Base-by-base conservation (phyloP, 2,329 filamentous ascomycete species). In the Chaetomium strumarium region DNA sequence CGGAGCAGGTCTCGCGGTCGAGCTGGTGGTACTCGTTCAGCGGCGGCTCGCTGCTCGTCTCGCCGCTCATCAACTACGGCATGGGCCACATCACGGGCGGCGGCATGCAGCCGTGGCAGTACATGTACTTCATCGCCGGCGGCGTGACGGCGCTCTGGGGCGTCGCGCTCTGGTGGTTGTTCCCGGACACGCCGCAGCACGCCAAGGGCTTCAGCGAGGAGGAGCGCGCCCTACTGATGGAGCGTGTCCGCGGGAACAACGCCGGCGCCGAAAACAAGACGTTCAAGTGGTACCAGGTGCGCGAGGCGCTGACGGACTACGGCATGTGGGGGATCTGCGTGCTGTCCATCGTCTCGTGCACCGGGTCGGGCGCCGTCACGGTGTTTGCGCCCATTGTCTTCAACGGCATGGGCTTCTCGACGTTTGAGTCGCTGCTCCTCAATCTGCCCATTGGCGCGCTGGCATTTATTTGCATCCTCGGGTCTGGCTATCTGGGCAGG, bases 311-410 rank as follows among this genome's bases (percentile, higher is more conserved):
- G 5, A 14, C 41, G 34, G 60, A 62, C 47, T 40, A 55, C 47
- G 58, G 58, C 54, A 55, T 68, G 39, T 67, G 61, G 47, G 60
- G 63, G 14, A 56, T 63, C 5, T 65, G 62, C 45, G 38, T 61
- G 1, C 53, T 60, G 1, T 61, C 61, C 0, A 55, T 87, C 29
- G 84, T 81, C 67, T 79, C 85, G 60, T 83, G 84, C 16, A 73
- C 88, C 19, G 82, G 84, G 44, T 82, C 87, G 55, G 81, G 83
- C 49, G 85, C 85, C 63, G 79, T 88, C 62, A 85, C 87, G 65
- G 75, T 82, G 61, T 74, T 83, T 60, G 73, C 74, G 58, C 70
- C 80, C 44, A 71, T 83, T 37, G 82, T 86, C 56, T 70, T 84
- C 33, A 83, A 84, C 54, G 80, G 81, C 56, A 68, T 65, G n/a